phyloP scores from a whole-genome alignment of 352 stramenopile species.

The Phytophthora vignae region DNA sequence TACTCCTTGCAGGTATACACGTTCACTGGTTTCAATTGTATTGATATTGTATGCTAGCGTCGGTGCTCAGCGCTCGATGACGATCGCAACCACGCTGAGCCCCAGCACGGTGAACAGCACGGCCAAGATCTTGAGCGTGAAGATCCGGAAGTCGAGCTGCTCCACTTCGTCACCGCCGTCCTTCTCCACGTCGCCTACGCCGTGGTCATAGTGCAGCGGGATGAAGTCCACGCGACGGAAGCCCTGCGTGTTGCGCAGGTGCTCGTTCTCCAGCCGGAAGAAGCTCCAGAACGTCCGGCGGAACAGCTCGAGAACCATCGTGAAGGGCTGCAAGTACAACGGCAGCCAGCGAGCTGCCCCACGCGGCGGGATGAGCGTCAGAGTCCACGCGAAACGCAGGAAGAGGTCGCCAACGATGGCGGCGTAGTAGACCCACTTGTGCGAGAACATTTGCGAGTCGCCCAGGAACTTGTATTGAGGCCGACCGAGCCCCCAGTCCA shows the following conservation, averaged over 20 bases:
- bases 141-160: constrained; percentile 52
- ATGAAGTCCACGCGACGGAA: constrained; percentile 88
- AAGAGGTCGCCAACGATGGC: constrained; percentile 85
- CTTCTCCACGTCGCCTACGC: constrained; percentile 62
- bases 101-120: constrained; percentile 55
- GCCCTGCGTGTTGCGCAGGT: constrained; percentile 86
- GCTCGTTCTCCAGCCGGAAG: constrained; percentile 88
- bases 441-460: constrained; percentile 87
- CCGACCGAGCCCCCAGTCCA: constrained; percentile 87
- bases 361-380: constrained; percentile 80
- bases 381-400: constrained; percentile 83
- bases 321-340: constrained; percentile 86
- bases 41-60: not conserved
- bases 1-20: no score
- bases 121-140: constrained; percentile 62
- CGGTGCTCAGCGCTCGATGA: constrained; percentile 42
- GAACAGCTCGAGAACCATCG: constrained; percentile 87
- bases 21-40: no score
- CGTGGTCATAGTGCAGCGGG: constrained; percentile 84
- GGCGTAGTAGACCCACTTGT: constrained; percentile 82
- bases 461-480: constrained; percentile 83
- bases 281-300: constrained; percentile 90
- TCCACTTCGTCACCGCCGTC: constrained; percentile 43
- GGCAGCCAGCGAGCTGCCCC: constrained; percentile 65
- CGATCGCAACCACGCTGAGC: constrained; percentile 59